phyloP scores from a whole-genome alignment of 2,329 filamentous ascomycete genomes.

The Mariannaea elegans region DNA sequence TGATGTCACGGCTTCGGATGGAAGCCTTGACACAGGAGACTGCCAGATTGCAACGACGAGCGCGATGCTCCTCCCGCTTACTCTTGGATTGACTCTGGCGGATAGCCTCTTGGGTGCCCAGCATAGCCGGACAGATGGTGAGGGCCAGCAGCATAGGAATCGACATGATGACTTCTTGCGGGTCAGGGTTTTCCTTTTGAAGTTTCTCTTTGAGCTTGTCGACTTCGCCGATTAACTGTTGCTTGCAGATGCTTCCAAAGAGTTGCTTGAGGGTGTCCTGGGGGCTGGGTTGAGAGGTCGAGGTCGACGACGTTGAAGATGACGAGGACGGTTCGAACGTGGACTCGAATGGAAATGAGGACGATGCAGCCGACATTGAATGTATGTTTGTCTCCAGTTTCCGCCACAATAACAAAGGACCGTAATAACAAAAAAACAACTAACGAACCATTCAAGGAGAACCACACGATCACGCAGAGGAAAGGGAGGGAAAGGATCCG shows the following conservation, averaged over 20 bases:
- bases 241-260: constrained; percentile 34
- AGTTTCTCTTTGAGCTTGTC: constrained; percentile 39
- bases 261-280: constrained; percentile 35
- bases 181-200: constrained; percentile 38
- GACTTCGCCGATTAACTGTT: constrained; percentile 37
- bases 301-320: constrained; percentile 22
- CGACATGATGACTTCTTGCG: constrained; percentile 40
- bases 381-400: neutral
- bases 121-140: constrained; percentile 48
- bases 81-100: constrained; percentile 56
- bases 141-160: constrained; percentile 42
- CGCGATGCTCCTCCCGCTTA: constrained; percentile 57
- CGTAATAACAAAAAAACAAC: constrained; percentile 7
- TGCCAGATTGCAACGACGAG: constrained; percentile 57
- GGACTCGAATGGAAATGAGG: constrained; percentile 20
- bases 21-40: constrained; percentile 58
- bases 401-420: constrained; percentile 17
- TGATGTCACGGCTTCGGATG: constrained; percentile 51
- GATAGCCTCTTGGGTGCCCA: constrained; percentile 57
- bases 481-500: constrained; percentile 9
- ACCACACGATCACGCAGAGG: constrained; percentile 23
- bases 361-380: constrained; percentile 33
- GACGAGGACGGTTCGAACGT: constrained; percentile 18
- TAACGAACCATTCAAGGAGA: constrained; percentile 25
- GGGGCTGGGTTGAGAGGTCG: constrained; percentile 14